Conservation (phyloP, 2,329 filamentous ascomycete genomes). For the Paracoccidioides brasiliensis region DNA sequence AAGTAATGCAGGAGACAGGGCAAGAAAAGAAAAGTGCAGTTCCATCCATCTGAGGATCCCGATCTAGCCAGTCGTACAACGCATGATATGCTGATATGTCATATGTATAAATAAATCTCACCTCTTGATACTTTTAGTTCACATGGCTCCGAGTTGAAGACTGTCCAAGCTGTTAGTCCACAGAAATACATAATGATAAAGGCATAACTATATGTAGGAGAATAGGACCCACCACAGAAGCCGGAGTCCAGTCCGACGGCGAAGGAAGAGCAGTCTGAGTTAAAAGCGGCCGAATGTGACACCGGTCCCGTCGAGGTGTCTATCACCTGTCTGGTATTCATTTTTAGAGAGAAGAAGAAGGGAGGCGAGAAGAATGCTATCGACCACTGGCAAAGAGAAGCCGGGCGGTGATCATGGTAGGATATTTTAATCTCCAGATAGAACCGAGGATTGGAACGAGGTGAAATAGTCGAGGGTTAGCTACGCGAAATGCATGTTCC, state of each 20-base stretch:
- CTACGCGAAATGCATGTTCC: too few species aligned
- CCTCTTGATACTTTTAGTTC: slow-evolving; percentile 52
- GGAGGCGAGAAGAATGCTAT: neutral
- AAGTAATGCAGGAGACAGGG: neutral
- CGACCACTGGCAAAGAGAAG: neutral
- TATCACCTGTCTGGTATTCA: slow-evolving; percentile 84
- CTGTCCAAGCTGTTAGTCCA: slow-evolving; percentile 29
- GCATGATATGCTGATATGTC: neutral
- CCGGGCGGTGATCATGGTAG: neutral
- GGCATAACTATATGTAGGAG: neutral
- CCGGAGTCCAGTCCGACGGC: slow-evolving; percentile 75
- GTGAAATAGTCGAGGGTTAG: too few species aligned
- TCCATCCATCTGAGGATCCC: neutral
- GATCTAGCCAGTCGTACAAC: neutral
- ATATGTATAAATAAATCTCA: slow-evolving; percentile 18
- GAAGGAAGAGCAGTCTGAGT: slow-evolving; percentile 73
- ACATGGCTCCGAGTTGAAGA: slow-evolving; percentile 61
- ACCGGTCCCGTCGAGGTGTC: slow-evolving; percentile 61
- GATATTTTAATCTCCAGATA: neutral
- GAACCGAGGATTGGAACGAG: too few species aligned
- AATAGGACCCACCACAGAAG: slow-evolving; percentile 55
- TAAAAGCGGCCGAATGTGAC: slow-evolving; percentile 76
- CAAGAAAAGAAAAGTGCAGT: neutral
- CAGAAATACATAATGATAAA: neutral
- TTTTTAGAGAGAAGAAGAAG: slow-evolving; percentile 33